These are phyloP conservation scores for Cyclostephanos tholiformis DNA, from an alignment of 108 stramenopile species.

Conservation along the genomic window DNA sequence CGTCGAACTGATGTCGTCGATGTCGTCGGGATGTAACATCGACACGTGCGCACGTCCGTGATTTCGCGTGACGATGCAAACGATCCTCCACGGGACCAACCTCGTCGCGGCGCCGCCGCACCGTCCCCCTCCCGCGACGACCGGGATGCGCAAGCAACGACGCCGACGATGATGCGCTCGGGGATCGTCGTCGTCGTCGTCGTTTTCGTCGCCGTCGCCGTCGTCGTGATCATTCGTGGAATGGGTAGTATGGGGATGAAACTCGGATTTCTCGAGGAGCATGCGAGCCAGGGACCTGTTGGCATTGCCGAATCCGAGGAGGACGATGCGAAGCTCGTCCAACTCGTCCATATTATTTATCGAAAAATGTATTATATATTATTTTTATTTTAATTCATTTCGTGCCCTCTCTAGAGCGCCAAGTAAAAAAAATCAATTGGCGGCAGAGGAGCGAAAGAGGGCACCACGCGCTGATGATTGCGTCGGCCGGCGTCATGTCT, in stretches of 20 bases:
- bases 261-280: constrained; percentile 37
- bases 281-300: constrained; percentile 33
- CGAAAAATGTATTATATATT: too few species aligned
- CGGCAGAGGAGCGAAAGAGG: too few species aligned
- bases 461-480: too few species aligned
- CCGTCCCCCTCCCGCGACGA: neutral
- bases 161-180: neutral
- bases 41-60: constrained; percentile 38
- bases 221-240: neutral
- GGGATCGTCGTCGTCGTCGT: too few species aligned
- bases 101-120: neutral
- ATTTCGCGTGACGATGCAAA: constrained; percentile 33
- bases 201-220: neutral
- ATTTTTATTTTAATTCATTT: too few species aligned
- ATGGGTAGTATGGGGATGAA: too few species aligned
- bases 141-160: constrained; percentile 13
- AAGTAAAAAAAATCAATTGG: too few species aligned
- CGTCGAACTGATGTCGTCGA: too few species aligned
- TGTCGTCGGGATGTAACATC: too few species aligned
- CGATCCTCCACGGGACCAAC: constrained; percentile 38
- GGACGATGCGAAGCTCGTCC: constrained; percentile 30
- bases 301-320: constrained; percentile 46
- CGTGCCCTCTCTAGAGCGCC: too few species aligned
- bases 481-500: too few species aligned
- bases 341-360: too few species aligned